Conservation (phyloP, 2,329 filamentous ascomycete genomes). For the Calonectria pauciramosa region DNA sequence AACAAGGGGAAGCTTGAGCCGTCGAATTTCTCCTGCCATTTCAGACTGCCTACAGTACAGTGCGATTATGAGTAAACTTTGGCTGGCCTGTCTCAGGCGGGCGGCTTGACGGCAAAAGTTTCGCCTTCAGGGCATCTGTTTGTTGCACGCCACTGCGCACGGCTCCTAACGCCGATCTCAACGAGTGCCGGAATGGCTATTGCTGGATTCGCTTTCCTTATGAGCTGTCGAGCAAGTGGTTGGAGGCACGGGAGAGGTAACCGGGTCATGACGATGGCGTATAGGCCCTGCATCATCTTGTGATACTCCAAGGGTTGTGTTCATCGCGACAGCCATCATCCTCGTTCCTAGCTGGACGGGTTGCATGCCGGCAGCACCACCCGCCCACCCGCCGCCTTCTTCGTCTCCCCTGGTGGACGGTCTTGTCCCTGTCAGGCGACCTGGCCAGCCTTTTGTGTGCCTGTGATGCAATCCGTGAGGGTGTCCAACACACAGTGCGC, state of each 20-base stretch:
- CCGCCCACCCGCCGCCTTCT: conserved; percentile 18
- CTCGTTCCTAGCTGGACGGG: conserved; percentile 12
- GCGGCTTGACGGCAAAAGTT: conserved; percentile 1
- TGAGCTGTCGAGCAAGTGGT: background rate
- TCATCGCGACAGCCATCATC: conserved; percentile 18
- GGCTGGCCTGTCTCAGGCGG: background rate
- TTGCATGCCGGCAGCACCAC: conserved; percentile 17
- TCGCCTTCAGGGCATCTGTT: conserved; percentile 9
- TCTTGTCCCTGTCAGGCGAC: conserved; percentile 23
- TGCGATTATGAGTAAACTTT: background rate
- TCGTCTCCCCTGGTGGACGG: background rate
- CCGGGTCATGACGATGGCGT: conserved; percentile 8
- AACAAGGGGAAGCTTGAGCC: background rate
- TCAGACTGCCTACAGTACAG: conserved; percentile 4
- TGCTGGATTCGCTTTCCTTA: background rate
- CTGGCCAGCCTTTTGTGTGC: background rate
- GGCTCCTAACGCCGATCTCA: conserved; percentile 3
- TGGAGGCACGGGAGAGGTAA: background rate
- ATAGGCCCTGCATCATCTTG: conserved; percentile 17
- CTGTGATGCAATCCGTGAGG: background rate
- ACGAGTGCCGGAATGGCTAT: background rate
- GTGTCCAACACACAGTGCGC: conserved; percentile 17
- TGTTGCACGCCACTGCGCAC: conserved; percentile 1
- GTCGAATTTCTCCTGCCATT: conserved; percentile 7
- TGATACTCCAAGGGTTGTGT: conserved; percentile 17